A percentile compares a stretch with the other conserved stretches of the same genome.
These are phyloP conservation scores for Paratinospora sagittata DNA, from an alignment of 164 flowering plant species.

Conservation along the genomic window DNA sequence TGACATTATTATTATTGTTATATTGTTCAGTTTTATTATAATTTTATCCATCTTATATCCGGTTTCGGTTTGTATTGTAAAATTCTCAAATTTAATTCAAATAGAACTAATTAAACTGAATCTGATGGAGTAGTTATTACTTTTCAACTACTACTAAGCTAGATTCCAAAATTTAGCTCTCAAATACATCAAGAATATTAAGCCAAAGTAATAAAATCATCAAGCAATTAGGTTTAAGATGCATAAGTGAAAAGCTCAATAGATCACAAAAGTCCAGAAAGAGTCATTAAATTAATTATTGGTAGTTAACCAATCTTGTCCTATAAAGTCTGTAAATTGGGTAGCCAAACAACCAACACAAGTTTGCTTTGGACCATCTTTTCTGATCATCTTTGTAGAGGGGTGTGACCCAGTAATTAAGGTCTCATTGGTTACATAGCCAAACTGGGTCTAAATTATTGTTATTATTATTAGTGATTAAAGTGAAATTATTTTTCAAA, in stretches of 20 bases:
- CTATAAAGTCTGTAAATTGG: not conserved
- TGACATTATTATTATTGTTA: no score
- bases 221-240: no score
- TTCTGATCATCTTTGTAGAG: not conserved
- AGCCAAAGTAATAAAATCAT: no score
- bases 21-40: no score
- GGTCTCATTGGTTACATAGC: no score
- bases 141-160: not conserved
- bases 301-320: not conserved
- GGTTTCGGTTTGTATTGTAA: no score
- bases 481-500: not conserved
- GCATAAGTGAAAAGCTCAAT: not conserved
- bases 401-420: not conserved
- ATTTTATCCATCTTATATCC: no score
- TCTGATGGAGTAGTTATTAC: not conserved
- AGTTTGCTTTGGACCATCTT: not conserved
- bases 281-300: not conserved
- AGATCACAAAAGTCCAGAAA: not conserved
- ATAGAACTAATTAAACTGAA: no score
- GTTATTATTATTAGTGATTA: not conserved
- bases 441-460: not conserved
- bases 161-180: not conserved
- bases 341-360: not conserved
- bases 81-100: no score
- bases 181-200: not conserved